A percentile compares a stretch with the other conserved stretches of the same genome.
These are phyloP conservation scores for Termitomyces sp. DNA, from an alignment of 768 basidiomycete species.

Conservation along the genomic window DNA sequence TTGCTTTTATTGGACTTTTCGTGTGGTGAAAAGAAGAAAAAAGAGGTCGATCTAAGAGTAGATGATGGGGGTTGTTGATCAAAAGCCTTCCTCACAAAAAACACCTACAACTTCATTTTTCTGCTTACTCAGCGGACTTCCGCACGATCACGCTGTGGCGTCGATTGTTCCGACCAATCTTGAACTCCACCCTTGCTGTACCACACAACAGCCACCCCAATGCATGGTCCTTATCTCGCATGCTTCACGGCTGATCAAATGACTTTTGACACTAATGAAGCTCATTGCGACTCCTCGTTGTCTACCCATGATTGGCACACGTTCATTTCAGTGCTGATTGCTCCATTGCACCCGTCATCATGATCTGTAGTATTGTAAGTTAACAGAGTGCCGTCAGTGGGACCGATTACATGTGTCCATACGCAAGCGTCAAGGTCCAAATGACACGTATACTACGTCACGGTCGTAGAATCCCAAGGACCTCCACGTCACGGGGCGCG, in stretches of 20 bases:
- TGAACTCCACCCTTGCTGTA: not conserved
- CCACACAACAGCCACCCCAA: not conserved
- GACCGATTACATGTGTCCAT: no score
- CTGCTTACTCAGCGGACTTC: conserved; percentile 20
- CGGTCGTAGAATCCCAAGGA: no score
- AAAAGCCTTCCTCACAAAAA: conserved; percentile 16
- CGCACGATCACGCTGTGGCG: conserved; percentile 20
- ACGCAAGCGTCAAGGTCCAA: no score
- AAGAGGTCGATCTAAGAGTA: conserved; percentile 18
- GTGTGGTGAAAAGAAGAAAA: conserved; percentile 18
- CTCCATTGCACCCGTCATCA: not conserved
- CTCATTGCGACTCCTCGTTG: not conserved
- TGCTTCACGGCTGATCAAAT: no score
- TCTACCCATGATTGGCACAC: not conserved
- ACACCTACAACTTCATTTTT: conserved; percentile 7
- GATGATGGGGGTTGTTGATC: conserved; percentile 27
- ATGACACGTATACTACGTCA: no score
- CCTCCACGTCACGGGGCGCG: no score
- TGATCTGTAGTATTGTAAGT: no score
- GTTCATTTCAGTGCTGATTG: not conserved
- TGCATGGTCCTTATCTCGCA: not conserved
- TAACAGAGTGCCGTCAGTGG: no score
- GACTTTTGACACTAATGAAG: not conserved
- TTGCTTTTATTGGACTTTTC: conserved; percentile 22
- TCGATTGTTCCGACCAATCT: not conserved